phyloP scores from a whole-genome alignment of 257 asterid genomes.

The Capsicum rhomboideum region DNA sequence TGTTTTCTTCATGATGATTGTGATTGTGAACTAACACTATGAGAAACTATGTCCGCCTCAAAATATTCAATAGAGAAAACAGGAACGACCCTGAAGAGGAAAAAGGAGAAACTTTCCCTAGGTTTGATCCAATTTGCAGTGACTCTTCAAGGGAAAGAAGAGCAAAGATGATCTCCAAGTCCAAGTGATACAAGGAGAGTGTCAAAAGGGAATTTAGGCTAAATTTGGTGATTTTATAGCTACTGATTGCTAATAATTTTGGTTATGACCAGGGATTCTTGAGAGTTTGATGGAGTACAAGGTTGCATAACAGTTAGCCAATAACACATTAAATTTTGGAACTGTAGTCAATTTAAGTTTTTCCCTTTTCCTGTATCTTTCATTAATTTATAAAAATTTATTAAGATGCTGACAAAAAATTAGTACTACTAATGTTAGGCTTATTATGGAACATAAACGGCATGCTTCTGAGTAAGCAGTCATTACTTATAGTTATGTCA shows the following conservation, averaged over 20 bases:
- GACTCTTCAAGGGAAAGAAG: not conserved
- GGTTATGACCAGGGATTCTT: not conserved
- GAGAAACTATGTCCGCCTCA: not conserved
- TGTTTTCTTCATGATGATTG: conserved; percentile 56
- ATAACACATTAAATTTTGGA: too few relatives aligned
- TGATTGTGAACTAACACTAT: not conserved
- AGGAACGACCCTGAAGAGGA: not conserved
- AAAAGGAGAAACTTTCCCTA: not conserved
- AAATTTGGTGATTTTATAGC: not conserved
- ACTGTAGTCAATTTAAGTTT: too few relatives aligned
- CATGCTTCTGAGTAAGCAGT: not conserved
- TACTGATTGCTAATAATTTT: too few relatives aligned
- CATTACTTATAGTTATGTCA: not conserved
- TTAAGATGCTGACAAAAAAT: too few relatives aligned
- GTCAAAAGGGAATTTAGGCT: not conserved
- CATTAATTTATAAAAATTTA: too few relatives aligned
- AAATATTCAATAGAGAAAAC: not conserved
- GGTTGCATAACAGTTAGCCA: not conserved
- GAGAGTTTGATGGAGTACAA: not conserved
- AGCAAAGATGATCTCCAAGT: too few relatives aligned
- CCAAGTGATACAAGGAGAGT: not conserved
- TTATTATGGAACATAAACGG: not conserved
- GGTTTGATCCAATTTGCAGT: not conserved
- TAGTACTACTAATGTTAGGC: too few relatives aligned
- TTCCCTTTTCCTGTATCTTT: too few relatives aligned